These are phyloP conservation scores for Melampsora americana DNA, from an alignment of 1,284 basidiomycete species.

Conservation along the genomic window DNA sequence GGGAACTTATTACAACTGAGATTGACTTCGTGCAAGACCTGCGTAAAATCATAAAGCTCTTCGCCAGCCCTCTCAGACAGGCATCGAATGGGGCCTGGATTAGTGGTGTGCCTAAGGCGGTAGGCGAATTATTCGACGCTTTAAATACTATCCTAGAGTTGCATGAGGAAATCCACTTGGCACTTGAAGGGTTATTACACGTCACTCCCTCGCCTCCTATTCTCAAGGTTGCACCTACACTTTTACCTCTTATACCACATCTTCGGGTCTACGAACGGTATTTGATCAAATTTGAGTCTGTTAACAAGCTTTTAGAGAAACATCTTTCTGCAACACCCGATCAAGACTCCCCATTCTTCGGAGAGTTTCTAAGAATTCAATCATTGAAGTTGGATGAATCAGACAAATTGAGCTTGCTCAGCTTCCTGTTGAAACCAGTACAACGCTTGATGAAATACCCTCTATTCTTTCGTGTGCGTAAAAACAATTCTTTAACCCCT, in stretches of 20 bases:
- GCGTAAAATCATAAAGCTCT: slow-evolving; percentile 64
- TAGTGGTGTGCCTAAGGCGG: slow-evolving; percentile 66
- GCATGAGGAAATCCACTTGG: not conserved
- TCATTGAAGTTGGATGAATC: slow-evolving; percentile 58
- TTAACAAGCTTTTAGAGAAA: slow-evolving; percentile 61
- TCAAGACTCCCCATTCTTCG: slow-evolving; percentile 65
- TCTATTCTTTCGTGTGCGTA: slow-evolving; percentile 67
- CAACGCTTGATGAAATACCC: slow-evolving; percentile 70
- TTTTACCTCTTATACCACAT: slow-evolving; percentile 61
- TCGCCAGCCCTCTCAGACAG: slow-evolving; percentile 69
- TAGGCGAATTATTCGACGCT: slow-evolving; percentile 74
- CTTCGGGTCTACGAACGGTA: slow-evolving; percentile 81
- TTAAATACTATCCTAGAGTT: slow-evolving; percentile 68
- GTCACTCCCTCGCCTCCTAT: not conserved
- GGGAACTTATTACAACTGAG: slow-evolving; percentile 68
- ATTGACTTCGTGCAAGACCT: slow-evolving; percentile 66
- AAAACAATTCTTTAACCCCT: not conserved
- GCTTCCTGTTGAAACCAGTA: slow-evolving; percentile 70
- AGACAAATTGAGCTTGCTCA: slow-evolving; percentile 64
- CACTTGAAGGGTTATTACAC: not conserved
- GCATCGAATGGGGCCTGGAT: slow-evolving; percentile 65
- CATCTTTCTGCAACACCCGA: slow-evolving; percentile 59
- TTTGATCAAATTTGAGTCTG: slow-evolving; percentile 67
- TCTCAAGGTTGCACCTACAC: slow-evolving; percentile 67
- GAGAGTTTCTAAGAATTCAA: slow-evolving; percentile 75